A percentile compares a stretch with the other conserved stretches of the same genome.
phyloP scores from a whole-genome alignment of 164 flowering plant genomes.

The Taxillus chinensis region DNA sequence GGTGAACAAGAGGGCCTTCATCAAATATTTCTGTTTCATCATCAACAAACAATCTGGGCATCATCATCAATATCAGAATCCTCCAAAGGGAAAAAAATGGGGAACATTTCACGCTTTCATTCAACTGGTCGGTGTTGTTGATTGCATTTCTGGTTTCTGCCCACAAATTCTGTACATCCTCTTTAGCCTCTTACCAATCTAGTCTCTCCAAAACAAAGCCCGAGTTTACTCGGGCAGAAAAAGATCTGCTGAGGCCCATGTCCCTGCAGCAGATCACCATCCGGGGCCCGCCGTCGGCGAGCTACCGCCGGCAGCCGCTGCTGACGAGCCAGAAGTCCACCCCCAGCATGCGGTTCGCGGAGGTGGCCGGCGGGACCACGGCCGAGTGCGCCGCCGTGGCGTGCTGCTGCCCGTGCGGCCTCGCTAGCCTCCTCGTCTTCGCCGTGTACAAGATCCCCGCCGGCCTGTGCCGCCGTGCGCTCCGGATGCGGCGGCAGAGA shows the following conservation, averaged over 20 bases:
- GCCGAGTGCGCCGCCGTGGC: constrained; percentile 81
- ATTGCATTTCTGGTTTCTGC: too few relatives aligned
- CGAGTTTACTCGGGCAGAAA: too few relatives aligned
- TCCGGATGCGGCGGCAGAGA: constrained; percentile 25
- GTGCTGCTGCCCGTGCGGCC: constrained; percentile 85
- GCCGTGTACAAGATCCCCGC: constrained; percentile 74
- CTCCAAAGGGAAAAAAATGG: too few relatives aligned
- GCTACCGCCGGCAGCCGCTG: constrained; percentile 22
- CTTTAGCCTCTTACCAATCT: too few relatives aligned
- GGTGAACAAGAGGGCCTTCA: too few relatives aligned
- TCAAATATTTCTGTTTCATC: too few relatives aligned
- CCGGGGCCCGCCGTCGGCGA: constrained; percentile 11
- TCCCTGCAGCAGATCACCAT: not conserved
- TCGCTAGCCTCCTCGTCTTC: constrained; percentile 42
- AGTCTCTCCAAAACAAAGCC: too few relatives aligned
- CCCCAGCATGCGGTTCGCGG: constrained; percentile 35
- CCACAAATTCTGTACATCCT: too few relatives aligned
- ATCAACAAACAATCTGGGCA: too few relatives aligned
- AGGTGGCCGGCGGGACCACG: constrained; percentile 70
- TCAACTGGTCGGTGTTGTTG: too few relatives aligned
- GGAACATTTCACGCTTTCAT: too few relatives aligned
- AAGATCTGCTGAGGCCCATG: not conserved
- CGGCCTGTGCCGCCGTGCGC: constrained; percentile 54
- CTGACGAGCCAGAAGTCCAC: constrained; percentile 6
- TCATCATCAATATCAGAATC: too few relatives aligned